phyloP scores from a whole-genome alignment of 768 basidiomycete genomes.

The Cytidiella melzeri region DNA sequence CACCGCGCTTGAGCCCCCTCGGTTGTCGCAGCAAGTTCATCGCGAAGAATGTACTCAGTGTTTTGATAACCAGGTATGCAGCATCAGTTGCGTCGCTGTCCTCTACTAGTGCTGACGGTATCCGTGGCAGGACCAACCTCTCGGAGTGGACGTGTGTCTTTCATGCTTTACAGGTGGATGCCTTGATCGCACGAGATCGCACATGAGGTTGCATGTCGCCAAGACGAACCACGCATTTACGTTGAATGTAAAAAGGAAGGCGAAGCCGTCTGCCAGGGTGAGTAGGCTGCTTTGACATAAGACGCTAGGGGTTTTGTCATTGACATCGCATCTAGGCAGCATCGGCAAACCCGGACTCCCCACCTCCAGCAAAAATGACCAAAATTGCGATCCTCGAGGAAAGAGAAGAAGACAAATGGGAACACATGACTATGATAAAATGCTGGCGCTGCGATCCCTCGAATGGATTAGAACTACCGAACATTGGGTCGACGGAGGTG shows the following conservation, averaged over 20 bases:
- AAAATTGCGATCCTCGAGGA: conserved; percentile 87
- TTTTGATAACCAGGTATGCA: conserved; percentile 82
- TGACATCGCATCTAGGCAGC: no score
- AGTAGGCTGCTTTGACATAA: no score
- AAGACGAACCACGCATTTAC: conserved; percentile 73
- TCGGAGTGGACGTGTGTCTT: conserved; percentile 87
- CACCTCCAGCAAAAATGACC: conserved; percentile 74
- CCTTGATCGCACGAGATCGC: conserved; percentile 51
- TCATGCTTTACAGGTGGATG: conserved; percentile 95
- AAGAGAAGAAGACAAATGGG: conserved; percentile 85
- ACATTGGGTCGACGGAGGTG: conserved; percentile 25
- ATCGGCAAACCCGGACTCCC: conserved; percentile 59
- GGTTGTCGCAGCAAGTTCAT: conserved; percentile 66
- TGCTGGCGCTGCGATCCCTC: conserved; percentile 70
- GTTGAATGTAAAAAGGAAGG: conserved; percentile 72
- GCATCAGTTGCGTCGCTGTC: background rate
- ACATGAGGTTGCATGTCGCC: conserved; percentile 65
- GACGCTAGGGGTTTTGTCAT: no score
- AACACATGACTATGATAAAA: conserved; percentile 53
- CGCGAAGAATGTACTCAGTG: conserved; percentile 97
- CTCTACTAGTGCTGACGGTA: background rate
- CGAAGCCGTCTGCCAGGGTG: conserved; percentile 62
- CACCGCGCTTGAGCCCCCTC: conserved; percentile 46
- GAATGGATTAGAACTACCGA: conserved; percentile 40
- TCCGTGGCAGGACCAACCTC: conserved; percentile 52